Conservation (phyloP, 2,329 filamentous ascomycete genomes). For the Fusarium transvaalense region DNA sequence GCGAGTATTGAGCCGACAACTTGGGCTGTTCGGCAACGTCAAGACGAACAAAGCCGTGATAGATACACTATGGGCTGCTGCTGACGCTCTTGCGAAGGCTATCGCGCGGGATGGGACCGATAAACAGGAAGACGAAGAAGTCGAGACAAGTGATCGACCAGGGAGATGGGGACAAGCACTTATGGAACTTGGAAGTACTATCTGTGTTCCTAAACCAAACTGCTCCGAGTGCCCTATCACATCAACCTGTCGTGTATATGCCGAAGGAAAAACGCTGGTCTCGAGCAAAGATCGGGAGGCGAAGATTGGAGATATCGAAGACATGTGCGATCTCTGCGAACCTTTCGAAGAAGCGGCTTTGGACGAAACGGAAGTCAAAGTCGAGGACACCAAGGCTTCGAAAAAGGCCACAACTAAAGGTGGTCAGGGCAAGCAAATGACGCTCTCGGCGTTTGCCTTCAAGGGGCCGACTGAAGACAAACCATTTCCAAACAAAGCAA, state of each 20-base stretch:
- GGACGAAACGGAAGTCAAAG: conserved; percentile 34
- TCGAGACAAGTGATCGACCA: conserved; percentile 61
- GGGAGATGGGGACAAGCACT: conserved; percentile 74
- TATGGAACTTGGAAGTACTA: conserved; percentile 74
- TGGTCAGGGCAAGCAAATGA: conserved; percentile 44
- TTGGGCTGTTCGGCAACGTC: conserved; percentile 68
- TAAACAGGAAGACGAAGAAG: conserved; percentile 40
- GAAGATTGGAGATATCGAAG: conserved; percentile 61
- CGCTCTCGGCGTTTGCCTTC: conserved; percentile 54
- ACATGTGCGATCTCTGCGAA: conserved; percentile 63
- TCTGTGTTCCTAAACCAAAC: conserved; percentile 71
- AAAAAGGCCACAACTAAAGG: conserved; percentile 32
- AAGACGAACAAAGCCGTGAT: conserved; percentile 67
- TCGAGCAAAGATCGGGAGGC: conserved; percentile 15
- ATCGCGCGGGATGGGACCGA: conserved; percentile 58
- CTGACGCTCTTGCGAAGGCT: conserved; percentile 65
- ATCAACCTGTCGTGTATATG: conserved; percentile 64
- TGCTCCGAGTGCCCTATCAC: conserved; percentile 66
- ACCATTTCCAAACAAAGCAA: conserved; percentile 17
- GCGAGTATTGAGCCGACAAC: conserved; percentile 70
- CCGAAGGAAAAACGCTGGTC: conserved; percentile 58
- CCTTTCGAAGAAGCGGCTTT: conserved; percentile 56
- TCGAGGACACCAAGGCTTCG: conserved; percentile 11
- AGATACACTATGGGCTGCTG: conserved; percentile 70
- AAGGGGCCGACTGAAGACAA: conserved; percentile 38